Percentiles rank a stretch among this genome's conserved stretches.
Evolutionary conservation across 2,329 filamentous ascomycete species (phyloP).

Genomic region (Catunica adiposa): DNA sequence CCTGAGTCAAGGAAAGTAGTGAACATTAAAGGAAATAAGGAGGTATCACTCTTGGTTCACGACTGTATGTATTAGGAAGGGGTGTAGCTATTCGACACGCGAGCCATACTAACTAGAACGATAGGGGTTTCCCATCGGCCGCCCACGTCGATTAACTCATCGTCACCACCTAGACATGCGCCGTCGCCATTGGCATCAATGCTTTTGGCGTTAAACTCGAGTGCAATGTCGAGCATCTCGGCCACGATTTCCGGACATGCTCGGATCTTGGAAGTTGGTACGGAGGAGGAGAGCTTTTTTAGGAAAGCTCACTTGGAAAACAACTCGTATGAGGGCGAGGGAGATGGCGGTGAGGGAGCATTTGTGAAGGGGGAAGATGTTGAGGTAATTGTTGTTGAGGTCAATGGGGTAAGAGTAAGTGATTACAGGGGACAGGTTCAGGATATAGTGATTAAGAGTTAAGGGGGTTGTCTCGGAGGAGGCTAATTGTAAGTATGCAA

Average conservation of each 20-base stretch:
- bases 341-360: slow-evolving; percentile 41
- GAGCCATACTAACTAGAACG: slow-evolving; percentile 3
- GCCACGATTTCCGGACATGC: slow-evolving; percentile 89
- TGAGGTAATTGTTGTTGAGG: slow-evolving; percentile 69
- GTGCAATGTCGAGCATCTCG: slow-evolving; percentile 71
- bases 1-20: slow-evolving; percentile 61
- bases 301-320: slow-evolving; percentile 73
- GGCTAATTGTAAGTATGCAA: too few relatives aligned
- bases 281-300: slow-evolving; percentile 72
- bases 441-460: slow-evolving; percentile 28
- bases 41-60: slow-evolving; percentile 87
- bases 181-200: slow-evolving; percentile 66
- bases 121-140: slow-evolving; percentile 78
- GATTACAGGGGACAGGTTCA: slow-evolving; percentile 91
- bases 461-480: too few relatives aligned
- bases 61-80: slow-evolving; percentile 41
- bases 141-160: slow-evolving; percentile 48
- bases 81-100: slow-evolving; percentile 5
- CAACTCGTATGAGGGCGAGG: slow-evolving; percentile 55
- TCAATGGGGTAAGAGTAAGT: slow-evolving; percentile 71
- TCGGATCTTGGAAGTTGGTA: slow-evolving; percentile 51
- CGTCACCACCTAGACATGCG: slow-evolving; percentile 46
- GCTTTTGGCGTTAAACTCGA: slow-evolving; percentile 80
- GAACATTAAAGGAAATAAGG: slow-evolving; percentile 70
- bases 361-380: slow-evolving; percentile 73